These are phyloP conservation scores for Fusarium udum DNA, from an alignment of 2,329 filamentous ascomycete species.

Conservation along the genomic window DNA sequence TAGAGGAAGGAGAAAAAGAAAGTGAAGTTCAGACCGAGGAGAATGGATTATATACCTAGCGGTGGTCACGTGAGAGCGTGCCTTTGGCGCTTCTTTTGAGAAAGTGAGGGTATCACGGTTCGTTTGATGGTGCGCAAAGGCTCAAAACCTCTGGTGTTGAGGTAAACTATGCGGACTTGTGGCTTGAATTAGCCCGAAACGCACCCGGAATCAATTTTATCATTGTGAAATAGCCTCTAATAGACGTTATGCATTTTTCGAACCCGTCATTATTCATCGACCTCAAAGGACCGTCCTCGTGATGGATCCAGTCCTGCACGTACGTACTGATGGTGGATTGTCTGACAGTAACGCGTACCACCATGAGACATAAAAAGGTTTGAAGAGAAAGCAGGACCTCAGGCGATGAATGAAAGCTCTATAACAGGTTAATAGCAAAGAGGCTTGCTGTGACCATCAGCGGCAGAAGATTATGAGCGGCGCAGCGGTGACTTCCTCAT, in stretches of 20 bases:
- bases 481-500: not conserved
- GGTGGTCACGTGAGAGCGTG: not conserved
- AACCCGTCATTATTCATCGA: not conserved
- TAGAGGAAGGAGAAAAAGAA: not conserved
- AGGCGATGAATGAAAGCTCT: not conserved
- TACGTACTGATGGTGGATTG: fast-evolving
- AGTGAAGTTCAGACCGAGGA: not conserved
- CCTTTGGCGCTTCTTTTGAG: fast-evolving
- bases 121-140: fast-evolving
- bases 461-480: not conserved
- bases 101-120: not conserved
- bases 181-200: not conserved
- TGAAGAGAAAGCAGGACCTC: not conserved
- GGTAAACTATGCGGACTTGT: not conserved
- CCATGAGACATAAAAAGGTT: not conserved
- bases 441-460: not conserved
- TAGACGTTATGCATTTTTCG: fast-evolving
- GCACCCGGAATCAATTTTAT: fast-evolving
- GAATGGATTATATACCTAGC: not conserved
- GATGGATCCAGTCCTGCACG: not conserved
- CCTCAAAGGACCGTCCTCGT: no score
- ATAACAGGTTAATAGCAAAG: not conserved
- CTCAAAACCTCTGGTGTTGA: not conserved
- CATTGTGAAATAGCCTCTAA: fast-evolving
- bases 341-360: not conserved